Evolutionary conservation across 176 grass and related monocot genomes (phyloP).

Genomic region (Dactylis glomerata): DNA sequence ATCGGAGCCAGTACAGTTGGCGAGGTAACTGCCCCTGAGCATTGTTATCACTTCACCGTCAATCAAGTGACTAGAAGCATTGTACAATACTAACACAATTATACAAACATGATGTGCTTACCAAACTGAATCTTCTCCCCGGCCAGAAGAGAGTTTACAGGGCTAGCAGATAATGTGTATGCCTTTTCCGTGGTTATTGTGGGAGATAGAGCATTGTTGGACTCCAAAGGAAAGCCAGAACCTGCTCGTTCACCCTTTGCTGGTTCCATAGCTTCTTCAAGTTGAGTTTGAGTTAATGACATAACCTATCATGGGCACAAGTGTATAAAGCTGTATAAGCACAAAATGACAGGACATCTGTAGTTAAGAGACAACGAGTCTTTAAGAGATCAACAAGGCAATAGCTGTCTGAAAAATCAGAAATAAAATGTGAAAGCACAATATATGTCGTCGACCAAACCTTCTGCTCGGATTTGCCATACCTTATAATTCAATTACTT

Average conservation of each 20-base stretch:
- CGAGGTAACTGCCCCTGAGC: constrained; percentile 78
- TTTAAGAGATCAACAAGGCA: not conserved
- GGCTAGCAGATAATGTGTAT: constrained; percentile 53
- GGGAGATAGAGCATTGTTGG: constrained; percentile 45
- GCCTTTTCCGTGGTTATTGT: constrained; percentile 44
- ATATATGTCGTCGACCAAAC: not conserved
- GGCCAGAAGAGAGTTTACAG: constrained; percentile 81
- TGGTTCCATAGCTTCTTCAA: constrained; percentile 96
- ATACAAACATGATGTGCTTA: constrained; percentile 47
- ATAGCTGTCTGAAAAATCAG: not conserved
- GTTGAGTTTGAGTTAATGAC: constrained; percentile 93
- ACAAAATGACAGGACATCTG: constrained; percentile 19
- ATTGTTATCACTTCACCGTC: constrained; percentile 32
- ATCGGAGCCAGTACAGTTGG: constrained; percentile 63
- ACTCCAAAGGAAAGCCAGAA: constrained; percentile 55
- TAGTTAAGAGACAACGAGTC: not conserved
- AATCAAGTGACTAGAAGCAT: constrained; percentile 2
- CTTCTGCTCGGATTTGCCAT: not conserved
- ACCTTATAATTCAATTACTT: not conserved
- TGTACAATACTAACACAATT: constrained; percentile 17
- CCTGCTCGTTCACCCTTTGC: constrained; percentile 65
- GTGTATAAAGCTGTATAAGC: constrained; percentile 18
- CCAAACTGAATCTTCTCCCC: constrained; percentile 99
- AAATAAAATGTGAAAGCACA: constrained; percentile 4
- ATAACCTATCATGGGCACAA: constrained; percentile 62